These are phyloP conservation scores for Cardamine occulta DNA, from an alignment of 345 rosid species.

Conservation along the genomic window DNA sequence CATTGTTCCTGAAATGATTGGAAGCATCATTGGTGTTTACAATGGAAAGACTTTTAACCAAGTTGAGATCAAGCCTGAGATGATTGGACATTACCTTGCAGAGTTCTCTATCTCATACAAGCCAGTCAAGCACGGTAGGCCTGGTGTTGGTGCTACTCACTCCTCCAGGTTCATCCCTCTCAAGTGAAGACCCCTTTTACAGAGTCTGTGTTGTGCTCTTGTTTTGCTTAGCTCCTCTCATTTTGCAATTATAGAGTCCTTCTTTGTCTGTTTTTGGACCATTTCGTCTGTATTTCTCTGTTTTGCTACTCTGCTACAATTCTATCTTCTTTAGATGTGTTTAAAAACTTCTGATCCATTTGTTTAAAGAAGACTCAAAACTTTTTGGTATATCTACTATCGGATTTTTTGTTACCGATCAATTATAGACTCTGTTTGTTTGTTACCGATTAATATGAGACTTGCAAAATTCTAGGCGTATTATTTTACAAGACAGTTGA, in stretches of 20 bases:
- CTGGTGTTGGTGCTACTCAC: conserved; percentile 73
- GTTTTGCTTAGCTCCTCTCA: background rate
- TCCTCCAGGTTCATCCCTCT: conserved; percentile 85
- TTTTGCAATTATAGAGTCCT: conserved; percentile 2
- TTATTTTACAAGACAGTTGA: too few relatives aligned
- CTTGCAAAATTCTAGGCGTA: background rate
- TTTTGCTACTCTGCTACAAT: conserved; percentile 1
- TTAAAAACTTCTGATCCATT: conserved; percentile 3
- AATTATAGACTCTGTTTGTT: background rate
- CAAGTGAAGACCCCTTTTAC: conserved; percentile 46
- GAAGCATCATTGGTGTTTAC: conserved; percentile 36
- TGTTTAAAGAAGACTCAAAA: conserved; percentile 36
- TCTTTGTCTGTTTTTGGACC: conserved; percentile 1
- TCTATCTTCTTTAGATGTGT: background rate
- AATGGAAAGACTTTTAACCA: conserved; percentile 34
- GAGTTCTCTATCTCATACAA: conserved; percentile 62
- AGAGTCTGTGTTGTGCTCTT: background rate
- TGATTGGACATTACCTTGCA: conserved; percentile 42
- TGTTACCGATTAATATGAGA: background rate
- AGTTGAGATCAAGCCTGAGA: conserved; percentile 34
- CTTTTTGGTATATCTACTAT: background rate
- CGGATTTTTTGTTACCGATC: background rate
- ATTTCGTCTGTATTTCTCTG: background rate
- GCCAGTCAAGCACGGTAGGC: conserved; percentile 75
- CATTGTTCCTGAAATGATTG: conserved; percentile 36